Conservation (phyloP, 176 grass and related monocot genomes). For the Oryza meyeriana region DNA sequence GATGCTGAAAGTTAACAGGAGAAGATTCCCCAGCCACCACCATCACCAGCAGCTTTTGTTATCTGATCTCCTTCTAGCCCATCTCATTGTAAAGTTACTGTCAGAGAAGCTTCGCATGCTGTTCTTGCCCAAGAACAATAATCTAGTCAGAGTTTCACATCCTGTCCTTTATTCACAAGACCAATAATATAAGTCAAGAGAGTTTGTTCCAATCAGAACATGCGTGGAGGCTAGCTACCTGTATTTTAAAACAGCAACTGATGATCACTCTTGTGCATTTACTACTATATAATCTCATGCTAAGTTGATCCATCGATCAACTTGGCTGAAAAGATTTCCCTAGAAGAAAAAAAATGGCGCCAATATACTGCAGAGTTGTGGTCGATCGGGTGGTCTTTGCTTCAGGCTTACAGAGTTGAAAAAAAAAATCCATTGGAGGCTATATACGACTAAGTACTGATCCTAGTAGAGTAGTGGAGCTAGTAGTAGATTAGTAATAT, state of each 20-base stretch:
- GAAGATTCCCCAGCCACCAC: constrained; percentile 1
- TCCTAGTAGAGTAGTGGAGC: background rate
- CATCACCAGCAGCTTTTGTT: background rate
- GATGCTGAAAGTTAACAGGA: background rate
- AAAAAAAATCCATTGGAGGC: background rate
- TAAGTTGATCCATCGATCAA: background rate
- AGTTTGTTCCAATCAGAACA: background rate
- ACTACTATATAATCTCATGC: background rate
- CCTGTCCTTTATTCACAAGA: background rate
- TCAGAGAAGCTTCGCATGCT: constrained; percentile 13
- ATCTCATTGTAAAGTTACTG: background rate
- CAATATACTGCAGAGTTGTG: background rate
- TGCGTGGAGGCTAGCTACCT: background rate
- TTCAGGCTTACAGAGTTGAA: background rate
- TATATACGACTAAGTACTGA: background rate
- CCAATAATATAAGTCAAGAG: background rate
- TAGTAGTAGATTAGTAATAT: background rate
- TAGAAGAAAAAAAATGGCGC: background rate
- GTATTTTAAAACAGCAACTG: background rate
- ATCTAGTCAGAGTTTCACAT: background rate
- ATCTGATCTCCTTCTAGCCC: background rate
- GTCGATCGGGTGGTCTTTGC: too few species aligned
- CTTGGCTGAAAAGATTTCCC: background rate
- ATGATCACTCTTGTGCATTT: background rate
- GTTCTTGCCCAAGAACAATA: background rate